Evolutionary conservation across 139 green algal species (phyloP).

Genomic region (Picochlorum sp.): DNA sequence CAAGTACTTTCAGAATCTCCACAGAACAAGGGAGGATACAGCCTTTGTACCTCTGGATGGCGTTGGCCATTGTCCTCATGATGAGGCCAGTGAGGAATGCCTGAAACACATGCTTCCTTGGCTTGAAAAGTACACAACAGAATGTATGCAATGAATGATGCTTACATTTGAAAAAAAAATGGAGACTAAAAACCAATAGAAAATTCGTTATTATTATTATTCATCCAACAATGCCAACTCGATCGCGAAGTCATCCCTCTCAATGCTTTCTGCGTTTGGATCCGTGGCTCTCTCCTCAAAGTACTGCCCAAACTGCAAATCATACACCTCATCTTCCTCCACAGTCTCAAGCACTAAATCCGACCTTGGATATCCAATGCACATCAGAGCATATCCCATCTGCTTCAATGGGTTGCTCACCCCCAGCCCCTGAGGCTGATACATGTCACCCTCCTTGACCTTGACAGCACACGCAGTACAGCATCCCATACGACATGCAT

Average conservation of each 20-base stretch:
- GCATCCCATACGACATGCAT: slow-evolving; percentile 93
- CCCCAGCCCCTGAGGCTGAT: slow-evolving; percentile 50
- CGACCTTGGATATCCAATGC: slow-evolving; percentile 66
- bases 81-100: slow-evolving; percentile 55
- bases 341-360: slow-evolving; percentile 77
- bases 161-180: slow-evolving; percentile 1
- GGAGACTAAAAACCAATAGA: not conserved
- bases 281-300: slow-evolving; percentile 70
- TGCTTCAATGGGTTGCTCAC: slow-evolving; percentile 50
- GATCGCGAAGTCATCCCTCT: slow-evolving; percentile 23
- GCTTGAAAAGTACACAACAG: slow-evolving; percentile 27
- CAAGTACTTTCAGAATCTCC: slow-evolving; percentile 58
- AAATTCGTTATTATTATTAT: not conserved
- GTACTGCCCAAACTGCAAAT: slow-evolving; percentile 83
- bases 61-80: slow-evolving; percentile 64
- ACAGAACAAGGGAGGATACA: slow-evolving; percentile 15
- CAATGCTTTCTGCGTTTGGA: slow-evolving; percentile 42
- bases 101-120: slow-evolving; percentile 62
- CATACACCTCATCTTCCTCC: slow-evolving; percentile 94
- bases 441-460: slow-evolving; percentile 57
- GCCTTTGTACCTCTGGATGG: slow-evolving; percentile 43
- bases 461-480: slow-evolving; percentile 93
- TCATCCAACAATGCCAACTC: slow-evolving; percentile 9
- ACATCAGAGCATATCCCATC: slow-evolving; percentile 91
- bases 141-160: not conserved